These are phyloP conservation scores for Phytophthora ramorum DNA, from an alignment of 352 stramenopile species.

Conservation along the genomic window DNA sequence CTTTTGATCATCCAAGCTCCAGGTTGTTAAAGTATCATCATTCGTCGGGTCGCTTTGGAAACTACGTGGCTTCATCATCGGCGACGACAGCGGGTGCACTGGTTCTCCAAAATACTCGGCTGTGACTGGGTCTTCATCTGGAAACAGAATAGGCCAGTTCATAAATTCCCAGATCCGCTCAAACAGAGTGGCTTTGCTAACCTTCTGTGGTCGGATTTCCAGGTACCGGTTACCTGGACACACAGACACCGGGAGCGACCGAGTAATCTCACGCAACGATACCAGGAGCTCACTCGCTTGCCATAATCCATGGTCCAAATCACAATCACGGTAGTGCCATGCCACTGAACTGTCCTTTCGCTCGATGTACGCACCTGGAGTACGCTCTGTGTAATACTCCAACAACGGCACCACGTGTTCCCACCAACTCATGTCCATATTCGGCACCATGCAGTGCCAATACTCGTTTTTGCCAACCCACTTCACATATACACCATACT, in stretches of 20 bases:
- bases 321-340: constrained; percentile 92
- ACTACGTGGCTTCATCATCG: constrained; percentile 52
- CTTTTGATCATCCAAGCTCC: constrained; percentile 17
- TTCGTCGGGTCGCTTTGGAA: constrained; percentile 20
- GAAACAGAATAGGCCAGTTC: constrained; percentile 75
- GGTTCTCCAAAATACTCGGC: constrained; percentile 79
- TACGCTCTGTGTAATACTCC: constrained; percentile 87
- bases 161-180: constrained; percentile 88
- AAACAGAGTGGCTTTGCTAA: constrained; percentile 83
- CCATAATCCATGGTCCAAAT: constrained; percentile 88
- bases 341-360: constrained; percentile 86
- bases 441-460: constrained; percentile 84
- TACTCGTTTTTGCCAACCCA: constrained; percentile 65
- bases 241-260: constrained; percentile 76
- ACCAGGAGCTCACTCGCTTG: constrained; percentile 91
- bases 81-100: constrained; percentile 51
- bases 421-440: constrained; percentile 85
- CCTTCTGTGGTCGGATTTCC: constrained; percentile 81
- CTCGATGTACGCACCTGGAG: constrained; percentile 85
- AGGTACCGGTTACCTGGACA: constrained; percentile 78
- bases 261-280: constrained; percentile 76
- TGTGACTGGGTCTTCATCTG: constrained; percentile 65
- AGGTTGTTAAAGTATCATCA: constrained; percentile 15
- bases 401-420: constrained; percentile 79
- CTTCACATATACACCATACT: constrained; percentile 87